Conservation (phyloP, 176 grass and related monocot genomes). For the Bolboschoenus planiculmis region DNA sequence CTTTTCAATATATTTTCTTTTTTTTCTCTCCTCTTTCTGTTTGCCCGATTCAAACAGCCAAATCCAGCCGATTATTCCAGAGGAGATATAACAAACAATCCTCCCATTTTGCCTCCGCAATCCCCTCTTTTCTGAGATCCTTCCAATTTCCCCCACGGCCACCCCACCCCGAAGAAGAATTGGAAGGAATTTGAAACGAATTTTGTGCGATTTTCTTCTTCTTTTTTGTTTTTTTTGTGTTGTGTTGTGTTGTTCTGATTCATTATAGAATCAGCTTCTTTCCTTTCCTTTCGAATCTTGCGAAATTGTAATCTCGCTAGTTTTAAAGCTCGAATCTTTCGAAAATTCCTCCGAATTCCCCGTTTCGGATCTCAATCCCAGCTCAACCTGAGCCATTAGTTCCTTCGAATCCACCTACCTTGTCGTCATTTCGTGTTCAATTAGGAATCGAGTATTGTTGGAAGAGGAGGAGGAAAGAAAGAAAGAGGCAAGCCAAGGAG, state of each 20-base stretch:
- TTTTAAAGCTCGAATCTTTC: not conserved
- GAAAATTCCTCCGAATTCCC: slow-evolving; percentile 4
- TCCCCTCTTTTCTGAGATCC: not conserved
- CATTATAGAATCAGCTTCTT: not conserved
- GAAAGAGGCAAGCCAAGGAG: not conserved
- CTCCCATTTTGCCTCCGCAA: slow-evolving; percentile 24
- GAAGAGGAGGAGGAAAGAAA: slow-evolving; percentile 5
- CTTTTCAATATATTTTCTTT: not conserved
- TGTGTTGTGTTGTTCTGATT: not conserved
- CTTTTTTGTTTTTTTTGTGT: not conserved
- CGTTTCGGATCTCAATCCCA: slow-evolving; percentile 16
- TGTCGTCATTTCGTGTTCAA: slow-evolving; percentile 14
- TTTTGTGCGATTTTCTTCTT: not conserved
- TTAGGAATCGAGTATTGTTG: not conserved
- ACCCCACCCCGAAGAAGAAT: not conserved
- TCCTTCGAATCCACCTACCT: slow-evolving; percentile 15
- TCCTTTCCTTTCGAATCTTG: not conserved
- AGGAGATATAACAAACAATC: no score
- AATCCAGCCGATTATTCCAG: slow-evolving; percentile 7
- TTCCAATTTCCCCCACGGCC: no score
- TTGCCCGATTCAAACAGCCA: slow-evolving; percentile 27
- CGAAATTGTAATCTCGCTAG: not conserved
- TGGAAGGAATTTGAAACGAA: slow-evolving; percentile 16
- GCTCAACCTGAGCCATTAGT: not conserved
- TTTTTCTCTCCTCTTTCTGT: not conserved